phyloP scores from a whole-genome alignment of 768 basidiomycete genomes.

The Termitomyces sp. region DNA sequence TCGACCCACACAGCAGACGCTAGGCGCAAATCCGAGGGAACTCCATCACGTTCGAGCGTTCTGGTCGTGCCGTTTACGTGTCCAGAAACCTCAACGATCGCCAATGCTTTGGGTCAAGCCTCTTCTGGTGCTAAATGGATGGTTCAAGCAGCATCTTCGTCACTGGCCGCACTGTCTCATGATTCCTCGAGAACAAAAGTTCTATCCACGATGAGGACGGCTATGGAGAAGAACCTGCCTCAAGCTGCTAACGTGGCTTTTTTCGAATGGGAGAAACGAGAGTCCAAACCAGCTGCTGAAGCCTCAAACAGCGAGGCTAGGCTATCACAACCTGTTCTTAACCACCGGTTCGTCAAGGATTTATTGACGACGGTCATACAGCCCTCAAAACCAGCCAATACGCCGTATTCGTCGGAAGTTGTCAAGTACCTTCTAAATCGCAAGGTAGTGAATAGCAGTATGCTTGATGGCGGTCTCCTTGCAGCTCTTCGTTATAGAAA shows the following conservation, averaged over 20 bases:
- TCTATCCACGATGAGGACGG: constrained; percentile 18
- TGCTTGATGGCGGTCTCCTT: constrained; percentile 59
- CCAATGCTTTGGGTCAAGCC: constrained; percentile 15
- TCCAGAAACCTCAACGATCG: constrained; percentile 53
- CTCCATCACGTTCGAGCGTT: constrained; percentile 42
- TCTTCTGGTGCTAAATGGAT: constrained; percentile 13
- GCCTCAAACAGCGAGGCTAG: not conserved
- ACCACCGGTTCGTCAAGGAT: constrained; percentile 54
- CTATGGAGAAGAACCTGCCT: constrained; percentile 27
- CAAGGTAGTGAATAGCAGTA: constrained; percentile 48
- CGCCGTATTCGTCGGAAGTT: constrained; percentile 50
- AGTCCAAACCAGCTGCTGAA: constrained; percentile 18
- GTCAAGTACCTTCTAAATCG: constrained; percentile 52
- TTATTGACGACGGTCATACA: constrained; percentile 47
- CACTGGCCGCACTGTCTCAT: not conserved
- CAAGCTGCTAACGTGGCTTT: constrained; percentile 55
- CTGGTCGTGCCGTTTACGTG: constrained; percentile 53
- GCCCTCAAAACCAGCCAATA: constrained; percentile 28
- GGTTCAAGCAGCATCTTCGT: not conserved
- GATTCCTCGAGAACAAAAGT: constrained; percentile 16
- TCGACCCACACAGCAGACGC: constrained; percentile 26
- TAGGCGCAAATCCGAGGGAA: constrained; percentile 16
- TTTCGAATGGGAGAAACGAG: constrained; percentile 49
- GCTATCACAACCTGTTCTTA: constrained; percentile 10
- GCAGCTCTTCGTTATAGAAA: constrained; percentile 41